Evolutionary conservation across 2,329 filamentous ascomycete genomes (phyloP), one percentile per base, ranked within the genome.

Genomic region (Aspergillus luchuensis): DNA sequence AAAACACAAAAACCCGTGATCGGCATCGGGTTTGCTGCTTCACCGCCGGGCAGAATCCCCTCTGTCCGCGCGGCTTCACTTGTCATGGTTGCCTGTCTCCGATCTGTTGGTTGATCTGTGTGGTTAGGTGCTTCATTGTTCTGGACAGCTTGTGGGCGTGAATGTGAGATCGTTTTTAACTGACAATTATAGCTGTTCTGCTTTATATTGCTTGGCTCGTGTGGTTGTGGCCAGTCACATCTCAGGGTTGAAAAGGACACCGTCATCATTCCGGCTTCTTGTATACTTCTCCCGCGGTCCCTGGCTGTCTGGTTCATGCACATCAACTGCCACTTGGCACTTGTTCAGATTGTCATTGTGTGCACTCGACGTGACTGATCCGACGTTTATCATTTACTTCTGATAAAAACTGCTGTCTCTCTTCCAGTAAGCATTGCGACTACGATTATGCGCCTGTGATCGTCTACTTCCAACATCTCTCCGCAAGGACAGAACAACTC

Each of bases 11-110:
- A 33, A 23, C 25, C 23, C 21, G 36, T 45, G 41, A 45, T 45
- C 41, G 41, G 41, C 41, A 45, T 45, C 41, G 41, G 41, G 41
- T 21, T 19, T 13, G 10, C 19, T 21, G 4, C 6, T 36, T 56
- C 60, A 66, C 67, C 67, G 67, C 67, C 65, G 52, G 67, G 67
- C 67, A 69, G 60, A 67, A 67, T 63, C 36, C 15, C 23, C 11
- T 6, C 15, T 23, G 23, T 33, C 53, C 17, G 39, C 53, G 53
- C 53, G 39, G 21, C 41, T 45, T 43, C 28, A 25, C 45, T 25
- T 25, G 25, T 19, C 41, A 36, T 28, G 25, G 25, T 15, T 55
- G 52, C n/a, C 19, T 7, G 23, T 2, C 13, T 8, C 23, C 11
- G 28, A 25, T 25, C 47, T 39, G 13, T 30, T n/a, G 33, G 23